Evolutionary conservation across 2,329 filamentous ascomycete species (phyloP), one percentile per base, ranked within the genome.

Genomic region (Malbranchea zuffiana): DNA sequence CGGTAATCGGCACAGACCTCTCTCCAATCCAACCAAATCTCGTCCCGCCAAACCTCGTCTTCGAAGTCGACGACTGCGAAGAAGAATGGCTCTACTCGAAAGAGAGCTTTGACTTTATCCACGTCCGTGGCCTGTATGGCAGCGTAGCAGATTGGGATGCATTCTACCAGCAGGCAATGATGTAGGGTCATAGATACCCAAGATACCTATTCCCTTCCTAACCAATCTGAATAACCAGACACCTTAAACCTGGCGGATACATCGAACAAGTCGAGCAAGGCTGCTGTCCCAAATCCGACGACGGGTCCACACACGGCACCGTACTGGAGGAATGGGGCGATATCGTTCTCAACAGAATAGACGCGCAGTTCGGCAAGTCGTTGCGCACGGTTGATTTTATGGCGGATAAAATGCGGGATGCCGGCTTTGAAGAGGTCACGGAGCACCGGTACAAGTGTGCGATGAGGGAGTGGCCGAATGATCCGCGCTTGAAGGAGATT

Each of bases 351-450:
- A 44, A 47, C 11, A 43, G 44, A 33, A 39, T 40, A 6, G 30
- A 44, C 10, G 43, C 41, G 4, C n/a, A n/a, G n/a, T 44, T 47
- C 32, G 49, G 52, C 5, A 50, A 54, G 42, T 39, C 47, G 15
- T 42, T 58, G 15, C 35, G 41, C 5, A 45, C 53, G 3, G 43
- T 46, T 5, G 42, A 44, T 5, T 32, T 36, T 6, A 48, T 54
- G 43, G 56, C 54, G 8, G 35, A 51, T 5, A 44, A 42, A 30
- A 51, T 66, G 6, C 38, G 35, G 11, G 43, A 52, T 12, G 50
- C 54, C 6, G 67, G 67, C 2, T 70, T 69, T 44, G 58, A 57
- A 3, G 59, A 68, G 42, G 57, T 70, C 1, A 54, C 59, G 6
- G 61, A 66, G 47, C 48, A 48, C 39, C 48, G 48, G 23, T 64